Conservation (phyloP, 2,329 filamentous ascomycete genomes). For the Monosporascus ibericus region DNA sequence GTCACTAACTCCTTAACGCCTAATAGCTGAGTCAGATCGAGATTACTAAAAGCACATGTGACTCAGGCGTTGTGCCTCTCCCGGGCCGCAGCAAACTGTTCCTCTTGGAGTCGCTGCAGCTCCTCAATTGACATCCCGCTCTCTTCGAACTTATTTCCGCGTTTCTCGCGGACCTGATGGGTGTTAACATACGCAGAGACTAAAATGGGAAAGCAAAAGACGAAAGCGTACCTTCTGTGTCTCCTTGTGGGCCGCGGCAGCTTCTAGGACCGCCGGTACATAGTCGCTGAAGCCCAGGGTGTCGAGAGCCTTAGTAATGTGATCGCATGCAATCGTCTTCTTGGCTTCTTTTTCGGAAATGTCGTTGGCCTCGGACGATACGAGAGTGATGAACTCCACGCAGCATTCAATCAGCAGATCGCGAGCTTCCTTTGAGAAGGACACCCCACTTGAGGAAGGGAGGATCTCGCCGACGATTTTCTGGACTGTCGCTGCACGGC, state of each 20-base stretch:
- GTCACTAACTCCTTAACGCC: too few relatives aligned
- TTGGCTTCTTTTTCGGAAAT: slow-evolving; percentile 98
- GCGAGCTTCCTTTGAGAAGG: slow-evolving; percentile 90
- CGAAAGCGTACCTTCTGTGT: slow-evolving; percentile 66
- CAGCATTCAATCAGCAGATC: slow-evolving; percentile 97
- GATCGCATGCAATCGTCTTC: slow-evolving; percentile 97
- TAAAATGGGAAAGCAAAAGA: not conserved
- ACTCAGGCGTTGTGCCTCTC: slow-evolving; percentile 19
- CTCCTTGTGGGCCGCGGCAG: slow-evolving; percentile 66
- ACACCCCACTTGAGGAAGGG: slow-evolving; percentile 64
- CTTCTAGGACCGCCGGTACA: slow-evolving; percentile 65
- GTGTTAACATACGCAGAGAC: slow-evolving; percentile 6
- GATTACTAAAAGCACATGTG: not conserved
- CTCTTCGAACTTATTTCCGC: slow-evolving; percentile 93
- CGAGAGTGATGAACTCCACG: slow-evolving; percentile 96
- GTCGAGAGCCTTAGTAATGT: slow-evolving; percentile 90
- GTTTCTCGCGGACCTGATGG: slow-evolving; percentile 81
- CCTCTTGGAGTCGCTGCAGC: slow-evolving; percentile 80
- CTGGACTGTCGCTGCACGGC: slow-evolving; percentile 55
- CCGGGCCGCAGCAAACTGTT: slow-evolving; percentile 65
- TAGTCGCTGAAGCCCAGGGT: slow-evolving; percentile 92
- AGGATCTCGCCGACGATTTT: slow-evolving; percentile 94
- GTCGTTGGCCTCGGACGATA: slow-evolving; percentile 98
- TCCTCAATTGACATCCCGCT: slow-evolving; percentile 90
- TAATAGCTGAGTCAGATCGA: too few relatives aligned